Evolutionary conservation across 176 grass and related monocot genomes (phyloP).

Genomic region (Ensete glaucum): DNA sequence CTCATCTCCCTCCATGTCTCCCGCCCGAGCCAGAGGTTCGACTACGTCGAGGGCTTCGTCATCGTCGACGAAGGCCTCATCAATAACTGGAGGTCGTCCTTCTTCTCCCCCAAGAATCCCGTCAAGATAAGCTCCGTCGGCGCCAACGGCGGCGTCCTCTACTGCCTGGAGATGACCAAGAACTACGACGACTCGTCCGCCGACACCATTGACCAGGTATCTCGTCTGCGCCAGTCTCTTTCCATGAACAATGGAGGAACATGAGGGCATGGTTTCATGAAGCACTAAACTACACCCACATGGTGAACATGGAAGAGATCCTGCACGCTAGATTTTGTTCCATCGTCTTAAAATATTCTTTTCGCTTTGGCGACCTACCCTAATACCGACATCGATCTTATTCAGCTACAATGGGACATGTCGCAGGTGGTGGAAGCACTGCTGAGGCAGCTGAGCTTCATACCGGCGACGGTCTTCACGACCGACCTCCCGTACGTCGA

Average conservation of each 20-base stretch:
- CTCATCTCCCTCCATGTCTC: conserved; percentile 46
- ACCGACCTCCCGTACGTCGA: conserved; percentile 89
- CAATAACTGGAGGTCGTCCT: conserved; percentile 98
- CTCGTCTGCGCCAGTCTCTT: conserved; percentile 2
- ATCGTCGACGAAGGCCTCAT: conserved; percentile 83
- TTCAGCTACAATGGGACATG: too few species aligned
- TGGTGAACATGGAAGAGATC: conserved; percentile 35
- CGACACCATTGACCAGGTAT: conserved; percentile 58
- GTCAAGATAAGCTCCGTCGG: conserved; percentile 75
- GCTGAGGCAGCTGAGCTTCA: conserved; percentile 53
- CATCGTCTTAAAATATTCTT: conserved; percentile 24
- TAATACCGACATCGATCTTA: too few species aligned
- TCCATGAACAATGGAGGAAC: background rate
- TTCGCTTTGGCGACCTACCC: background rate
- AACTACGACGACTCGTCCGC: conserved; percentile 65
- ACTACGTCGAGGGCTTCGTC: conserved; percentile 94
- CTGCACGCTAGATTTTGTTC: conserved; percentile 51
- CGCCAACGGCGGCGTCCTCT: conserved; percentile 53
- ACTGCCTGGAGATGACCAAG: conserved; percentile 91
- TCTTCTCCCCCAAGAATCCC: conserved; percentile 90
- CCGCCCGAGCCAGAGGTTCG: conserved; percentile 31
- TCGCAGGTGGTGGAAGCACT: conserved; percentile 63
- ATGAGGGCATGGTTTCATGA: too few species aligned
- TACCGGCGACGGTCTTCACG: conserved; percentile 68
- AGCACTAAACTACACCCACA: conserved; percentile 17